Evolutionary conservation across 108 stramenopile species (phyloP), one percentile per base, ranked within the genome.

Genomic region (Asterionellopsis glacialis): DNA sequence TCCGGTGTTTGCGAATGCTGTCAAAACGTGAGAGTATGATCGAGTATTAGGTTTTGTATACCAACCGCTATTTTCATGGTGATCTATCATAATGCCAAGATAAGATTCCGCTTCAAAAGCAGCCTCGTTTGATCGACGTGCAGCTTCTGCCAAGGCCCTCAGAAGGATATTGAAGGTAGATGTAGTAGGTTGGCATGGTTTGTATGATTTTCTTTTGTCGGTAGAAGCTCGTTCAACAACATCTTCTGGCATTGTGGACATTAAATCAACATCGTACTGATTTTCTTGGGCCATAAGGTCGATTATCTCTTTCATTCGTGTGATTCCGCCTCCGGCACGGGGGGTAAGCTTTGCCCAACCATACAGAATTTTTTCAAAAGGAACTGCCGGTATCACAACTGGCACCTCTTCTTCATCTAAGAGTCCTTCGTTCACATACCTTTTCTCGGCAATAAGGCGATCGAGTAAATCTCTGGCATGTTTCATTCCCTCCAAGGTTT

Each of bases 161-260:
- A 81, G 55, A 23, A 76, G 57, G 9, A 73, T 81, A 48, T 81
- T 81, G 65, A 72, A 81, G 10, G 63, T 71, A 11, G 64, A 65
- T 1, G 70, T 73, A 15, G 73, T 74, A 0, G 80, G 80, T 41
- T 74, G 57, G 55, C 80, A 76, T 2, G 72, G 64, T 18, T 33
- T 56, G 40, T 50, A 64, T 23, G 63, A 26, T 13, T 48, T 51
- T 11, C 38, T 54, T 24, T 50, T 44, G 40, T 65, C 58, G 3
- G 1, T 40, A 25, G 19, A 15, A 25, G 44, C 18, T 11, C 42
- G 65, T 64, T 10, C 6, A 16, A 25, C 63, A 44, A 11, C 51
- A n/a, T 23, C 52, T 63, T 27, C 49, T 57, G 14, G 56, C 61
- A 13, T 39, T 55, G 11, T 22, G 11, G 22, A 62, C 68, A 22